Percentiles rank a stretch among this genome's conserved stretches.
phyloP scores from a whole-genome alignment of 108 stramenopile species.

The Schizochytrium sp. region DNA sequence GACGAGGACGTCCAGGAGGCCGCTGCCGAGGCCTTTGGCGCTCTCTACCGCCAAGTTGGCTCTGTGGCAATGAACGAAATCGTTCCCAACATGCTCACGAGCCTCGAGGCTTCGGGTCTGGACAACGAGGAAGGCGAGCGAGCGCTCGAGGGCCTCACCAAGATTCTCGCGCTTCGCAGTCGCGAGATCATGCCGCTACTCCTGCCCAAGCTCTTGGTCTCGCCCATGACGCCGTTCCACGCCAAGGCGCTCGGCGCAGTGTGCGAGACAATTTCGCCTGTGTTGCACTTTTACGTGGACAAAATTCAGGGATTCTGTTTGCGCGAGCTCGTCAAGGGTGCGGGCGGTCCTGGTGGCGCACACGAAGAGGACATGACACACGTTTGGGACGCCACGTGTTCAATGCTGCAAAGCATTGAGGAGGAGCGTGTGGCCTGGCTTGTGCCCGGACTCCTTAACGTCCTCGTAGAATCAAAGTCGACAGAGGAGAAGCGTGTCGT shows the following conservation, averaged over 20 bases:
- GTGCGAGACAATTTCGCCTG: slow-evolving; percentile 67
- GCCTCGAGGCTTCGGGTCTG: slow-evolving; percentile 45
- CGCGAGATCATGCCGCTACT: slow-evolving; percentile 84
- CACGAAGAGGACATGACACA: slow-evolving; percentile 29
- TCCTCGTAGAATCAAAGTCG: slow-evolving; percentile 63
- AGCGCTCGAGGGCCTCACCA: slow-evolving; percentile 83
- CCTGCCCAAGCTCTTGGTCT: slow-evolving; percentile 71
- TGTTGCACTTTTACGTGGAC: slow-evolving; percentile 70
- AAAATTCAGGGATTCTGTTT: slow-evolving; percentile 48
- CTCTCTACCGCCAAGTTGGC: slow-evolving; percentile 76
- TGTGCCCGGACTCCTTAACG: slow-evolving; percentile 62
- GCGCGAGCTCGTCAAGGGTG: slow-evolving; percentile 54
- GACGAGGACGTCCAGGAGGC: slow-evolving; percentile 66
- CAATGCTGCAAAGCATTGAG: slow-evolving; percentile 58
- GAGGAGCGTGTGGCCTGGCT: slow-evolving; percentile 69
- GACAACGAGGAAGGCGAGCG: slow-evolving; percentile 51
- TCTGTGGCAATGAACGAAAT: slow-evolving; percentile 74
- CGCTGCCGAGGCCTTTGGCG: slow-evolving; percentile 88
- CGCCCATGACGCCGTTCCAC: slow-evolving; percentile 70
- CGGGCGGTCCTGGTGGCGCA: slow-evolving; percentile 38
- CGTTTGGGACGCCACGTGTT: slow-evolving; percentile 53
- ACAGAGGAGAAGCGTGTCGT: slow-evolving; percentile 54
- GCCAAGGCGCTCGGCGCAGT: slow-evolving; percentile 78
- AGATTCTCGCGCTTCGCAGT: slow-evolving; percentile 76
- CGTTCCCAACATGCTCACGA: slow-evolving; percentile 77